A percentile compares a stretch with the other conserved stretches of the same genome.
phyloP scores from a whole-genome alignment of 2,329 filamentous ascomycete species.

The Apiospora kogelbergensis region DNA sequence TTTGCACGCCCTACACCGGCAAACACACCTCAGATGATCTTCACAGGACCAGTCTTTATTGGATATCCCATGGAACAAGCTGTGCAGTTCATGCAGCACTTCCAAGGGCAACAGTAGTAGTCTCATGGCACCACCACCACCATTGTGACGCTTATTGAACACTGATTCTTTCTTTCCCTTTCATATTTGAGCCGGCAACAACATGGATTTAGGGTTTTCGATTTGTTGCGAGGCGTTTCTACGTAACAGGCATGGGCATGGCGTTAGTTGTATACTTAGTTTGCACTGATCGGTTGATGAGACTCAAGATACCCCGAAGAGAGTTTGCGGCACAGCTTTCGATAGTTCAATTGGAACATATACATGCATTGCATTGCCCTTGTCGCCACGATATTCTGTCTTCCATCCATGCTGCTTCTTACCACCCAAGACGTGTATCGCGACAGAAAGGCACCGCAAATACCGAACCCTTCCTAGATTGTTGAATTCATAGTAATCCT shows the following conservation, averaged over 20 bases:
- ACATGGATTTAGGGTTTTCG: not conserved
- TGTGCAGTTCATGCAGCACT: constrained; percentile 69
- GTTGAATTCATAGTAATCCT: not conserved
- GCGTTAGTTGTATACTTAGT: not conserved
- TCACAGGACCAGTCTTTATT: constrained; percentile 92
- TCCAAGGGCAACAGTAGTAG: constrained; percentile 26
- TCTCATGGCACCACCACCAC: not conserved
- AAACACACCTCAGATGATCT: constrained; percentile 68
- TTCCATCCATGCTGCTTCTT: not conserved
- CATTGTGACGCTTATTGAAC: not conserved
- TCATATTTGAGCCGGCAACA: not conserved
- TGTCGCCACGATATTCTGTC: not conserved
- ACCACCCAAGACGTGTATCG: not conserved
- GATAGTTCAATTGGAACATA: not conserved
- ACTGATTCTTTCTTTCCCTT: not conserved
- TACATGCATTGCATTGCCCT: not conserved
- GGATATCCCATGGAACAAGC: constrained; percentile 85
- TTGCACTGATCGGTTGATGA: not conserved
- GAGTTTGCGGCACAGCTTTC: not conserved
- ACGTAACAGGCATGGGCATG: not conserved
- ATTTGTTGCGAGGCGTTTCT: constrained; percentile 1
- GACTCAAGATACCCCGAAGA: constrained; percentile 2
- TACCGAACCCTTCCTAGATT: not conserved
- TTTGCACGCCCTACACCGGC: constrained; percentile 32
- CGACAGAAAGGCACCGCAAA: not conserved